These are phyloP conservation scores for Fremontodendron californicum DNA, from an alignment of 345 rosid species.

Conservation along the genomic window DNA sequence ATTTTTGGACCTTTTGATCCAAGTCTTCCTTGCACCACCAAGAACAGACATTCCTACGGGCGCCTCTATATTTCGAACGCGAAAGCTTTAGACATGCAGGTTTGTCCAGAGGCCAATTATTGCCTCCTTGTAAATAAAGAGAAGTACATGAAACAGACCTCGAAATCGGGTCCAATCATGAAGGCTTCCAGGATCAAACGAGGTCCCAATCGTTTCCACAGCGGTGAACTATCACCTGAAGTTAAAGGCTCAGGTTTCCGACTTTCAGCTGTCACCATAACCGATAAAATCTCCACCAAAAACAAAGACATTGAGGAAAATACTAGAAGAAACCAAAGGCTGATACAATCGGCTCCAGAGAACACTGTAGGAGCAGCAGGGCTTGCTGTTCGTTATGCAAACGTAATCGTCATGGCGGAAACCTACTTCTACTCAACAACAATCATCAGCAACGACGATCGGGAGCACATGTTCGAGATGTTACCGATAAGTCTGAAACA, in stretches of 20 bases:
- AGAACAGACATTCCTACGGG: not conserved
- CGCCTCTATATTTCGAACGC: not conserved
- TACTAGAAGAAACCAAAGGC: not conserved
- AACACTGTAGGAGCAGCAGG: constrained; percentile 48
- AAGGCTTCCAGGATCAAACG: not conserved
- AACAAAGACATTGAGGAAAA: not conserved
- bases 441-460: constrained; percentile 28
- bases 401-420: constrained; percentile 35
- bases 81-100: constrained; percentile 3
- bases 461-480: constrained; percentile 36
- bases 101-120: constrained; percentile 24
- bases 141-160: not conserved
- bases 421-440: constrained; percentile 25
- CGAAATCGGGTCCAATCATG: constrained; percentile 30
- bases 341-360: constrained; percentile 20
- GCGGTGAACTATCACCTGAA: constrained; percentile 7
- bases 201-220: constrained; percentile 10
- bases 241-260: not conserved
- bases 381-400: constrained; percentile 44
- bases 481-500: constrained; percentile 33
- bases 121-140: not conserved
- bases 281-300: not conserved
- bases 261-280: not conserved
- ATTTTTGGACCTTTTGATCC: constrained; percentile 31
- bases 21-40: constrained; percentile 17